Conservation (phyloP, 2,329 filamentous ascomycete genomes). For the Aspergillus bombycis region DNA sequence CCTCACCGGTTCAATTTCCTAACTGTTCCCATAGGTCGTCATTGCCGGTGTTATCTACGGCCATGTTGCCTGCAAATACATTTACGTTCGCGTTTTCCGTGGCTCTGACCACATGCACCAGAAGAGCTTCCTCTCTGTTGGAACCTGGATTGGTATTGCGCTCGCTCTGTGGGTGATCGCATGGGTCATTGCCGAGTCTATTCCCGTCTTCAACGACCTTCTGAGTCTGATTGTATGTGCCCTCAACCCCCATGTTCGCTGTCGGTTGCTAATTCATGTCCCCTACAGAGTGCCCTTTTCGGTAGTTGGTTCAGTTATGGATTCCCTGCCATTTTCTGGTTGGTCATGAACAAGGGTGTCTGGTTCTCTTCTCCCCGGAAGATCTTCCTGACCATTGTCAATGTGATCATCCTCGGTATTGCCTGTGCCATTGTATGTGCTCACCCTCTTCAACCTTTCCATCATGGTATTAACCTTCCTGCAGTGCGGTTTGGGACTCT, state of each 20-base stretch:
- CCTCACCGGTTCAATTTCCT: background rate
- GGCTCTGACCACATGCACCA: slow-evolving; percentile 58
- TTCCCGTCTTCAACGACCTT: slow-evolving; percentile 69
- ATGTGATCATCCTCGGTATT: slow-evolving; percentile 43
- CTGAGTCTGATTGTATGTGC: slow-evolving; percentile 59
- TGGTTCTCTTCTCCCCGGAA: slow-evolving; percentile 47
- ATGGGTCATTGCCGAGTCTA: slow-evolving; percentile 69
- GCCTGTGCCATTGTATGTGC: slow-evolving; percentile 33
- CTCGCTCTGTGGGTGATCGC: slow-evolving; percentile 60
- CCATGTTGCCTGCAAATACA: slow-evolving; percentile 66
- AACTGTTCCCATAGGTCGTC: slow-evolving; percentile 52
- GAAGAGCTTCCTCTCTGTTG: slow-evolving; percentile 53
- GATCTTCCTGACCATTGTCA: slow-evolving; percentile 47
- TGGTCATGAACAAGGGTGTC: slow-evolving; percentile 50
- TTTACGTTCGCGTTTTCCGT: slow-evolving; percentile 66
- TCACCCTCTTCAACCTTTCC: background rate
- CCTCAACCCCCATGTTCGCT: background rate
- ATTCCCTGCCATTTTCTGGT: slow-evolving; percentile 50
- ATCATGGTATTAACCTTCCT: slow-evolving; percentile 10
- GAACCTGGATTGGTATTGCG: slow-evolving; percentile 63
- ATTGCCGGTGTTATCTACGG: slow-evolving; percentile 71
- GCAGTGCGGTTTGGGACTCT: slow-evolving; percentile 46
- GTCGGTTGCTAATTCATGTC: slow-evolving; percentile 19
- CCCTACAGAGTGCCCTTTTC: slow-evolving; percentile 56
- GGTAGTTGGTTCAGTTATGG: slow-evolving; percentile 67